A percentile compares a stretch with the other conserved stretches of the same genome.
Conservation (phyloP, 371 early-diverging fungal species). For the Choanephora cucurbitarum region DNA sequence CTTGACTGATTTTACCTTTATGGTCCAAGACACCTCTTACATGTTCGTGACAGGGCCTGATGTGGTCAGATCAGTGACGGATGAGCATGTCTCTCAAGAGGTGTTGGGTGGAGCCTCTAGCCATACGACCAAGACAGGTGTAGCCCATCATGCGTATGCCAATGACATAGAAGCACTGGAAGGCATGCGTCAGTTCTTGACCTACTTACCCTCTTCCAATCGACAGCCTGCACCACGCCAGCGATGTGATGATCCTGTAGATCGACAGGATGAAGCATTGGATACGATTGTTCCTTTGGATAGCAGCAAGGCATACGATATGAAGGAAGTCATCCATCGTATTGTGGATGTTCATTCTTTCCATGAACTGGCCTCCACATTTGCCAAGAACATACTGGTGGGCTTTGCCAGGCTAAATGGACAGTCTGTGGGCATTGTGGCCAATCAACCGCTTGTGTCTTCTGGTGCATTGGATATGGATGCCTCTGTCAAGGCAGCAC, state of each 20-base stretch:
- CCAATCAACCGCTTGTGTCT: constrained; percentile 94
- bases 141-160: constrained; percentile 91
- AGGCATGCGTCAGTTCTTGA: constrained; percentile 82
- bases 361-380: constrained; percentile 93
- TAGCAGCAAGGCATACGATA: constrained; percentile 94
- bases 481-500: constrained; percentile 93
- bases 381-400: constrained; percentile 91
- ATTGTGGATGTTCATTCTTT: constrained; percentile 86
- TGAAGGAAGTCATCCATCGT: constrained; percentile 85
- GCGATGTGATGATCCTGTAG: constrained; percentile 71
- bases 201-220: constrained; percentile 89
- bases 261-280: constrained; percentile 79
- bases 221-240: constrained; percentile 67
- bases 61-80: constrained; percentile 95
- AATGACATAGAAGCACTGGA: constrained; percentile 95
- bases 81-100: constrained; percentile 95
- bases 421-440: constrained; percentile 91
- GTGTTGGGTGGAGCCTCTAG: constrained; percentile 93
- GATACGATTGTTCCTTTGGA: constrained; percentile 89
- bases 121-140: constrained; percentile 90
- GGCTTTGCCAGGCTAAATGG: constrained; percentile 91
- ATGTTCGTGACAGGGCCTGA: constrained; percentile 98
- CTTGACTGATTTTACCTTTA: constrained; percentile 94
- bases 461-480: constrained; percentile 97
- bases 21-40: constrained; percentile 96